phyloP scores from a whole-genome alignment of 306 rosid species.

The Cucumis cinereus region DNA sequence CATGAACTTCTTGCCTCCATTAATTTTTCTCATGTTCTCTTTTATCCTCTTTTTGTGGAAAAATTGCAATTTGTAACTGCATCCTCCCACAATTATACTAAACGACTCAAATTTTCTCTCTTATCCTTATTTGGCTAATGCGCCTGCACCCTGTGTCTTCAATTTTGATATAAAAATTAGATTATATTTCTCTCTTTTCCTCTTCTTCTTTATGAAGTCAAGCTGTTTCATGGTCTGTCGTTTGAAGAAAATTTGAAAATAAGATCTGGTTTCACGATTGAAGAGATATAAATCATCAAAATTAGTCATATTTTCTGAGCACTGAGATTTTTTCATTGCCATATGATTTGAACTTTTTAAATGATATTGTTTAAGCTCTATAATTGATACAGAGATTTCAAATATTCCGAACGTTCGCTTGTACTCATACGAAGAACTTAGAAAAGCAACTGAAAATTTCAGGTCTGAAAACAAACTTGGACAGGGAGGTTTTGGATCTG shows the following conservation, averaged over 20 bases:
- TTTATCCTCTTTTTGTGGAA: background rate
- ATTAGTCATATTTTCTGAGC: background rate
- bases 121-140: background rate
- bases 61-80: background rate
- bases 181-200: background rate
- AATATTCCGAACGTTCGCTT: conserved; percentile 33
- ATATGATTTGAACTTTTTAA: background rate
- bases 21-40: background rate
- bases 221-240: background rate
- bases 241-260: background rate
- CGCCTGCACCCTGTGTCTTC: background rate
- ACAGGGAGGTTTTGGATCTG: conserved; percentile 83
- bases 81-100: background rate
- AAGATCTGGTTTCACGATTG: background rate
- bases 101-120: background rate
- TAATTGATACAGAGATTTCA: conserved; percentile 35
- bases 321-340: background rate
- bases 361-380: background rate
- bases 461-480: conserved; percentile 48
- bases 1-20: background rate
- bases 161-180: background rate
- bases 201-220: background rate
- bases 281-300: background rate
- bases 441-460: conserved; percentile 43
- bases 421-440: conserved; percentile 50